Evolutionary conservation across 176 grass and related monocot genomes (phyloP).

Genomic region (Musa acuminata): DNA sequence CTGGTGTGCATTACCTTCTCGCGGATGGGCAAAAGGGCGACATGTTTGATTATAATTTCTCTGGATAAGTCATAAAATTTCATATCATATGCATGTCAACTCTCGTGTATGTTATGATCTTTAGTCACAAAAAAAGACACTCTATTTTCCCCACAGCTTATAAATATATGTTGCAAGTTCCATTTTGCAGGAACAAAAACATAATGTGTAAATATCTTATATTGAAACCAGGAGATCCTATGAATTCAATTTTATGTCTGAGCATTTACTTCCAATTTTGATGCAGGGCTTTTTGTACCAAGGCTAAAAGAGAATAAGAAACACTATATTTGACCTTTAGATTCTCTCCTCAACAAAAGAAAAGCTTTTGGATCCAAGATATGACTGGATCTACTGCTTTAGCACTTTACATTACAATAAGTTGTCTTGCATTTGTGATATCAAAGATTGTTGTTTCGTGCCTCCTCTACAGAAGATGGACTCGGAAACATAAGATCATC

Average conservation of each 20-base stretch:
- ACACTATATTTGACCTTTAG: background rate
- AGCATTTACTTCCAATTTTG: background rate
- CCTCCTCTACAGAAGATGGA: slow-evolving; percentile 70
- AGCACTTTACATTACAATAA: slow-evolving; percentile 60
- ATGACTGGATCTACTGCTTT: slow-evolving; percentile 29
- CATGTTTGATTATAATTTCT: no score
- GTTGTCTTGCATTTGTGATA: slow-evolving; percentile 46
- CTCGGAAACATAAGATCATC: slow-evolving; percentile 57
- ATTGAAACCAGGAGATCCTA: background rate
- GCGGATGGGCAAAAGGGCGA: no score
- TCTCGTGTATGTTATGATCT: no score
- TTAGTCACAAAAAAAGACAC: no score
- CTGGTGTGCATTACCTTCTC: no score
- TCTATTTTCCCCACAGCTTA: no score
- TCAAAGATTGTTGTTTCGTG: slow-evolving; percentile 73
- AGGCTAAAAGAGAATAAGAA: no score
- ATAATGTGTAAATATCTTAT: background rate
- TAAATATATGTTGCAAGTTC: background rate
- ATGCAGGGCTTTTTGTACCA: background rate
- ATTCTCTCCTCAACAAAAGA: background rate
- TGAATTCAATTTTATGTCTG: background rate
- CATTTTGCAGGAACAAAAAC: background rate
- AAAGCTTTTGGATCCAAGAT: slow-evolving; percentile 3
- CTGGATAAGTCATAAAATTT: no score
- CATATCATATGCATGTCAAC: background rate